Conservation (phyloP, 139 green algal genomes). For the Chlorella sp. region DNA sequence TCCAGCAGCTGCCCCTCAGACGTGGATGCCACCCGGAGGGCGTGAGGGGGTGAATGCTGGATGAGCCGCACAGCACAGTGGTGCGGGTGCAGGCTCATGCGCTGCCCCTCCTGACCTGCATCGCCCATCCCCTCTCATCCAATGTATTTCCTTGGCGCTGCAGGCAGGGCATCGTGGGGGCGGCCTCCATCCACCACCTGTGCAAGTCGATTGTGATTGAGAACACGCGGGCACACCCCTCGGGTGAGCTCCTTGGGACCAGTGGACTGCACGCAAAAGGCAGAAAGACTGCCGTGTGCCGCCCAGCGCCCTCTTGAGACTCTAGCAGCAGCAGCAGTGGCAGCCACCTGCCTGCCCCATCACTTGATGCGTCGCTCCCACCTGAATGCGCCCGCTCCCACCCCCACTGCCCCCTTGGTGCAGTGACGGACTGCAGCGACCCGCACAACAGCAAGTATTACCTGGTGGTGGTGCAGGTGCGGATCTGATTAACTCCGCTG, state of each 20-base stretch:
- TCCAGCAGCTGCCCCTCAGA: background rate
- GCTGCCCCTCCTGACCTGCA: background rate
- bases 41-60: too few species aligned
- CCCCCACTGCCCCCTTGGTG: too few species aligned
- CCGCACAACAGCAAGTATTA: conserved; percentile 79
- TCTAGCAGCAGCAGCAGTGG: too few species aligned
- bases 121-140: background rate
- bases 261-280: too few species aligned
- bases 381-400: too few species aligned
- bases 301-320: too few species aligned
- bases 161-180: conserved; percentile 28
- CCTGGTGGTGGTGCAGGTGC: conserved; percentile 84
- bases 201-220: conserved; percentile 92
- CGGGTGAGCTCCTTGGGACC: background rate
- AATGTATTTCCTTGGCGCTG: too few species aligned
- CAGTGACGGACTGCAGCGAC: conserved; percentile 56
- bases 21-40: too few species aligned
- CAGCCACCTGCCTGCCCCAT: too few species aligned
- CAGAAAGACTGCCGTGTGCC: too few species aligned
- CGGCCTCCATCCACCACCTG: conserved; percentile 72
- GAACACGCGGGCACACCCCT: conserved; percentile 68
- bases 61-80: too few species aligned
- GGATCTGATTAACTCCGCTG: background rate
- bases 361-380: too few species aligned
- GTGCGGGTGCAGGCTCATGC: background rate